These are phyloP conservation scores for Dentipellis sp. DNA, from an alignment of 768 basidiomycete species.

Conservation along the genomic window DNA sequence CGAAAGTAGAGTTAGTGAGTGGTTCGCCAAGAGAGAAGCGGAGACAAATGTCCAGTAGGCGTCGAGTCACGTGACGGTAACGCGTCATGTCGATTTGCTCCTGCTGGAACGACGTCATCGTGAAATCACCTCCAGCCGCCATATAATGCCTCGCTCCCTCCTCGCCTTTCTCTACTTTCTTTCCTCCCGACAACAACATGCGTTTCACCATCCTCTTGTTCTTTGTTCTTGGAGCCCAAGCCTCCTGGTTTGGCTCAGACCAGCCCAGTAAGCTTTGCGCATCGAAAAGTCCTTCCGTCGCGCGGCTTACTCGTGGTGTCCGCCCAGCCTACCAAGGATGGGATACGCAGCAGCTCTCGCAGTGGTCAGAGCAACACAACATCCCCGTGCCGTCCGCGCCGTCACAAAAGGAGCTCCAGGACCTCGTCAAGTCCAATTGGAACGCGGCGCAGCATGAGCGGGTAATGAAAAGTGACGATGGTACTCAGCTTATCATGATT, in stretches of 20 bases:
- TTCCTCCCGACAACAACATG: conserved; percentile 5
- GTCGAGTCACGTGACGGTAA: not conserved
- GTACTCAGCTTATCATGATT: no score
- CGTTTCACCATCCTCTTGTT: conserved; percentile 19
- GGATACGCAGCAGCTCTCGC: conserved; percentile 8
- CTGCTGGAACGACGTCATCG: not conserved
- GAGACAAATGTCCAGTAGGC: no score
- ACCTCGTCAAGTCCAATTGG: conserved; percentile 60
- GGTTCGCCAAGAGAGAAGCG: no score
- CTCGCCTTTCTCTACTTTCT: not conserved
- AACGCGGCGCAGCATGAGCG: conserved; percentile 8
- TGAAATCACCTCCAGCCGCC: not conserved
- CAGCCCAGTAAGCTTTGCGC: conserved; percentile 21
- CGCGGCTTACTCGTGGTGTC: conserved; percentile 44
- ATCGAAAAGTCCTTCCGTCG: conserved; percentile 49
- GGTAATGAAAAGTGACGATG: no score
- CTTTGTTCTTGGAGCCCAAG: conserved; percentile 22
- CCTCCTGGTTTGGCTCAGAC: conserved; percentile 23
- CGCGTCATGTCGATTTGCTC: not conserved
- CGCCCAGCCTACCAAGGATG: conserved; percentile 21
- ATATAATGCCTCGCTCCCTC: not conserved
- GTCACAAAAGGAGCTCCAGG: conserved; percentile 29
- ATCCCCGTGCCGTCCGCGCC: conserved; percentile 13
- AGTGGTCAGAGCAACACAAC: not conserved
- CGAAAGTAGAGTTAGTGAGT: no score